Conservation (phyloP, 148 eudicot genomes). For the Rhododendron simsii region DNA sequence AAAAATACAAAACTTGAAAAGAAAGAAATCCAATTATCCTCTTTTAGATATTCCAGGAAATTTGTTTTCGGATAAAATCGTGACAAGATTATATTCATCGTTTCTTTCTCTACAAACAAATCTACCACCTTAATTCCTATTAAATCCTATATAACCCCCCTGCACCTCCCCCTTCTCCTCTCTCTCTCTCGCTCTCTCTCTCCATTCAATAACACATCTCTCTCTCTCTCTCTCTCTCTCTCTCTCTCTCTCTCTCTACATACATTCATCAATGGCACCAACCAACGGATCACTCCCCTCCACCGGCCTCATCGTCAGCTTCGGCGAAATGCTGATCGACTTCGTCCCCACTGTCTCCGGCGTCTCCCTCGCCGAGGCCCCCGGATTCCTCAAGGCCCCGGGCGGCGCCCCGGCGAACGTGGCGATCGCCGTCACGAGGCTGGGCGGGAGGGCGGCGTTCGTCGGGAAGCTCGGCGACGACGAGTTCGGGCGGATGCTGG, state of each 20-base stretch:
- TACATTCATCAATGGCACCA: neutral
- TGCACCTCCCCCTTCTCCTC: neutral
- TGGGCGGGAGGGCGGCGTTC: constrained; percentile 71
- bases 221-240: neutral
- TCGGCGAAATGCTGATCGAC: constrained; percentile 90
- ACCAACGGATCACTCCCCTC: neutral
- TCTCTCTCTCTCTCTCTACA: neutral
- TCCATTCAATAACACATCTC: no score
- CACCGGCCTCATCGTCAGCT: constrained; percentile 38
- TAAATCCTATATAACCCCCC: neutral
- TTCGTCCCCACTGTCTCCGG: constrained; percentile 87
- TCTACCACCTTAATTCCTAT: neutral
- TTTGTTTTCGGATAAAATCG: neutral
- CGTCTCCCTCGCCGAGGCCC: constrained; percentile 81
- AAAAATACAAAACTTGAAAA: no score
- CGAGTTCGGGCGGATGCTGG: constrained; percentile 82
- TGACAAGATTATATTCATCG: neutral
- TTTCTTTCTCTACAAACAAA: neutral
- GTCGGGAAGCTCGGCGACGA: constrained; percentile 87
- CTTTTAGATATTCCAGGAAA: no score
- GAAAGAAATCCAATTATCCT: no score
- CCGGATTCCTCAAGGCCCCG: constrained; percentile 77
- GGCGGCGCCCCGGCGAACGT: constrained; percentile 96
- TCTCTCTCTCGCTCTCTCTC: neutral
- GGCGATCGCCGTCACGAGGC: constrained; percentile 72